A percentile compares a stretch with the other conserved stretches of the same genome.
These are phyloP conservation scores for Tulasnella sp. DNA, from an alignment of 768 basidiomycete species.

Conservation along the genomic window DNA sequence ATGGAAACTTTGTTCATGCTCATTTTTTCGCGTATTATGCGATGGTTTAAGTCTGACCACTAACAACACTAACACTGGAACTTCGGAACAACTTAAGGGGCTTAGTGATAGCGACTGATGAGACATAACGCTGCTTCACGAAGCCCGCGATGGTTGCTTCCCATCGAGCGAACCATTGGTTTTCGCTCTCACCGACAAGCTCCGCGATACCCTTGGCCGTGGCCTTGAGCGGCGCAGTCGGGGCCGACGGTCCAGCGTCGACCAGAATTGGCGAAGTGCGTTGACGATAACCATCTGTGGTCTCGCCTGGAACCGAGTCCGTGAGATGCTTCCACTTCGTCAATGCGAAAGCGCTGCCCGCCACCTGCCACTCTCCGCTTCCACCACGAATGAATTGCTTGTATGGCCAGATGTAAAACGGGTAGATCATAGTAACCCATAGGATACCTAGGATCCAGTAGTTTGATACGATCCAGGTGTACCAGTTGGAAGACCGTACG, in stretches of 20 bases:
- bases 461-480: constrained; percentile 59
- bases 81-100: constrained; percentile 3
- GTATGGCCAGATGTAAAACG: constrained; percentile 65
- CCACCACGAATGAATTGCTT: constrained; percentile 52
- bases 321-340: constrained; percentile 12
- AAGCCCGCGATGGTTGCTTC: constrained; percentile 54
- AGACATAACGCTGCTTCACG: constrained; percentile 31
- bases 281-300: constrained; percentile 8
- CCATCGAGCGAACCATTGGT: constrained; percentile 72
- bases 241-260: constrained; percentile 10
- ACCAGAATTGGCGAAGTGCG: neutral
- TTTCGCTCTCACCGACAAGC: constrained; percentile 53
- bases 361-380: constrained; percentile 51
- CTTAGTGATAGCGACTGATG: constrained; percentile 1
- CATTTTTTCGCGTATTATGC: too few species aligned
- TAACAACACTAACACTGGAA: constrained; percentile 12
- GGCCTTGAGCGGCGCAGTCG: constrained; percentile 17
- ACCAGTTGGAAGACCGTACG: constrained; percentile 53
- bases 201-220: constrained; percentile 29
- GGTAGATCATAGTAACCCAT: constrained; percentile 60
- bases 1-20: too few species aligned
- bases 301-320: constrained; percentile 17
- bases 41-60: neutral
- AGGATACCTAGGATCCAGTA: constrained; percentile 61
- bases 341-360: constrained; percentile 12